These are phyloP conservation scores for Globisporangium okanoganense DNA, from an alignment of 352 stramenopile genomes.

Conservation along the genomic window DNA sequence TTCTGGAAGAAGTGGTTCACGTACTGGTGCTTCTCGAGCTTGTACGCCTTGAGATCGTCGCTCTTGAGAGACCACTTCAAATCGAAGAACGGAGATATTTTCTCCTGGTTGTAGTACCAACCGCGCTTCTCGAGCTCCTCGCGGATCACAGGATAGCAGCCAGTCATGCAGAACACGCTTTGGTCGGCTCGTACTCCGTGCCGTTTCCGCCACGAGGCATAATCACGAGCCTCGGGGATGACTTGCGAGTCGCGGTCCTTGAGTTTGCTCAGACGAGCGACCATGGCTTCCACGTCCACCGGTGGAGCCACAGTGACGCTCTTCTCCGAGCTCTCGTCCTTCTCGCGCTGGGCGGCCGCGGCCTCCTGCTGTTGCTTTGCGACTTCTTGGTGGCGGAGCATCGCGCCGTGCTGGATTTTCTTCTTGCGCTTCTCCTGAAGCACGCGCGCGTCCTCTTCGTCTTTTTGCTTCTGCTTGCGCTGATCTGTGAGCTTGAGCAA, in stretches of 20 bases:
- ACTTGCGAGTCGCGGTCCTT: slow-evolving; percentile 66
- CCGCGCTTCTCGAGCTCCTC: slow-evolving; percentile 85
- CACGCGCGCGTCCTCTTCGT: slow-evolving; percentile 58
- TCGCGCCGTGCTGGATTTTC: slow-evolving; percentile 50
- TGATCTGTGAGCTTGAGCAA: slow-evolving; percentile 54
- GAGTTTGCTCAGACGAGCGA: slow-evolving; percentile 71
- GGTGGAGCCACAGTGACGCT: slow-evolving; percentile 15
- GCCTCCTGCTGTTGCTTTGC: slow-evolving; percentile 39
- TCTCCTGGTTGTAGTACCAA: slow-evolving; percentile 87
- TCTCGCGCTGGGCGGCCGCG: slow-evolving; percentile 28
- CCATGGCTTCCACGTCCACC: slow-evolving; percentile 62
- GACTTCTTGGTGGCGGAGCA: slow-evolving; percentile 52
- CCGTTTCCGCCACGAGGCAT: slow-evolving; percentile 88
- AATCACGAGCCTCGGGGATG: slow-evolving; percentile 72
- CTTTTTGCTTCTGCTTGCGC: slow-evolving; percentile 59
- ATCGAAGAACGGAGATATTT: slow-evolving; percentile 85
- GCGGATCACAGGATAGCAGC: slow-evolving; percentile 91
- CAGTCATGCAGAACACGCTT: slow-evolving; percentile 90
- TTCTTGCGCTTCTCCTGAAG: slow-evolving; percentile 51
- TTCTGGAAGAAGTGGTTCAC: slow-evolving; percentile 92
- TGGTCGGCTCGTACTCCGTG: slow-evolving; percentile 67
- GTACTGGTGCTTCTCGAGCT: slow-evolving; percentile 83
- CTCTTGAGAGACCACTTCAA: slow-evolving; percentile 91
- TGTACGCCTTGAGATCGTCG: slow-evolving; percentile 73
- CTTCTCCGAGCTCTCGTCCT: slow-evolving; percentile 23